Conservation (phyloP, 805 yeast species). For the Ogataea glucozyma region DNA sequence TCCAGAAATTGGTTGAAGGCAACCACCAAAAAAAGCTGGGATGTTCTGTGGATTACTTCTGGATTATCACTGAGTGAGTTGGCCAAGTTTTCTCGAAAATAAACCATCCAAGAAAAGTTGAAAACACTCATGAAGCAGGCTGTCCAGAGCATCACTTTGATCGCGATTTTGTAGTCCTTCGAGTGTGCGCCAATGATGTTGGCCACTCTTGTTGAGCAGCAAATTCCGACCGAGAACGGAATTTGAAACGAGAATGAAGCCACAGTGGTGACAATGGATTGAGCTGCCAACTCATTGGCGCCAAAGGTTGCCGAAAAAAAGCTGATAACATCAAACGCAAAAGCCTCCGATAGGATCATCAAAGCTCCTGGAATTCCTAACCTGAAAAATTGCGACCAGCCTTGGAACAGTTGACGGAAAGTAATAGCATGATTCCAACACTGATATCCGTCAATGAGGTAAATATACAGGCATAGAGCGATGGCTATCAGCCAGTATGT, state of each 20-base stretch:
- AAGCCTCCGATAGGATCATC: constrained; percentile 58
- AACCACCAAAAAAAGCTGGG: constrained; percentile 45
- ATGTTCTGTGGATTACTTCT: constrained; percentile 39
- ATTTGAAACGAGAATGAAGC: constrained; percentile 51
- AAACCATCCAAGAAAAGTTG: constrained; percentile 40
- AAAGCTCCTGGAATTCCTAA: constrained; percentile 54
- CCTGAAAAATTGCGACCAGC: constrained; percentile 45
- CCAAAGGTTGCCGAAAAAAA: constrained; percentile 51
- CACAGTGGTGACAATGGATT: constrained; percentile 50
- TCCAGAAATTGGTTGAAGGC: constrained; percentile 53
- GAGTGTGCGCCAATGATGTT: constrained; percentile 54
- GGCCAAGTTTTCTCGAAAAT: constrained; percentile 41
- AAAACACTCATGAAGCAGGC: constrained; percentile 37
- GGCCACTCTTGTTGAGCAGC: constrained; percentile 53
- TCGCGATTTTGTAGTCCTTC: constrained; percentile 36
- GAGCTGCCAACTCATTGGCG: constrained; percentile 50
- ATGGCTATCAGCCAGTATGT: constrained; percentile 70
- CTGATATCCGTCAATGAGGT: constrained; percentile 58
- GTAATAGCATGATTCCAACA: constrained; percentile 55
- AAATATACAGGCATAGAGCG: constrained; percentile 52
- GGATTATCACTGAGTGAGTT: constrained; percentile 43
- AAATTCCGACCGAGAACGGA: constrained; percentile 53
- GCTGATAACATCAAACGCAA: constrained; percentile 55
- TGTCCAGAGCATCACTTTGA: constrained; percentile 38
- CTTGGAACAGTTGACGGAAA: constrained; percentile 35